Evolutionary conservation across 495 filamentous ascomycete species (phyloP), one percentile per base, ranked within the genome.

Genomic region (Hyaloscypha bicolor): DNA sequence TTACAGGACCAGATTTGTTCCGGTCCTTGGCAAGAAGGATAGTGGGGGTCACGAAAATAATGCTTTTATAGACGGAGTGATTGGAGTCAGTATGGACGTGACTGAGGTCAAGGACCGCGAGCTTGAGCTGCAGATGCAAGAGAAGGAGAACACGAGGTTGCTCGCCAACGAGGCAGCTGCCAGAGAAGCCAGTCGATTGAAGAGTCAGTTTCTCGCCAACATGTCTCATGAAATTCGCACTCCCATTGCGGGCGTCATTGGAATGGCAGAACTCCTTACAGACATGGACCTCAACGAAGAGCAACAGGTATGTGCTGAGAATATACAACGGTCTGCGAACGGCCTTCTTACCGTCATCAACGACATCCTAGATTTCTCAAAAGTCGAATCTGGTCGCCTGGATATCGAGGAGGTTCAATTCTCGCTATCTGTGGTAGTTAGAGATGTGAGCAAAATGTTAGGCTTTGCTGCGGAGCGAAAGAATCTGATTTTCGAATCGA

Each of bases 211-310:
- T 73, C 76, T 90, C n/a, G 87, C 87, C 2, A 89, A 87, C 77
- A 96, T 96, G 92, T 91, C 87, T 29, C 93, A 96, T 76, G 93
- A 96, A 76, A 92, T 97, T 63, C 85, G 93, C 52, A 96, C 93
- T 4, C 82, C 82, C 6, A 83, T 84, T 37, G 79, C 77, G 4
- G 90, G 91, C n/a, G 90, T 93, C 71, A 87, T 91, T 57, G 85
- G 90, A 45, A 91, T 92, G 80, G 79, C 89, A 5, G 86, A 91
- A 51, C 82, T 92, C 63, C 78, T 94, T 33, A 76, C 89, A 25
- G 88, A 90, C 69, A 91, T 86, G n/a, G 73, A 80, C 8, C 77
- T 96, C 31, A 80, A 83, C 48, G 77, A 83, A 3, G 89, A 93
- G 57, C 91, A 94, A 71, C 80, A 81, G 29, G 91, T 95, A 48